Conservation (phyloP, 306 rosid genomes). For the Acmispon strigosus region DNA sequence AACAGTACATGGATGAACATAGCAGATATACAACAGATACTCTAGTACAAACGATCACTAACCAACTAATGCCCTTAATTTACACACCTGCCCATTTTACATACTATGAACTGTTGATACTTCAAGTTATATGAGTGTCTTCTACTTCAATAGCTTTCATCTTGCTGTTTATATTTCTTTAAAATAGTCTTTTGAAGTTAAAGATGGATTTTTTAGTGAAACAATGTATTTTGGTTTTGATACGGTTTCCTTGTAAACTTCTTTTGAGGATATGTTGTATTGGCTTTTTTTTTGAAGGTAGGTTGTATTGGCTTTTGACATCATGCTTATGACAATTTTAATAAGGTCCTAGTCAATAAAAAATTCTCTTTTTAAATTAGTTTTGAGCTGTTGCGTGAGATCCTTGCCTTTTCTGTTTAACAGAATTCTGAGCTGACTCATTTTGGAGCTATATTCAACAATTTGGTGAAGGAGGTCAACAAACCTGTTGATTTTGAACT, state of each 20-base stretch:
- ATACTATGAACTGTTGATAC: not conserved
- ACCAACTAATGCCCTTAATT: too few species aligned
- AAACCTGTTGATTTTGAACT: constrained; percentile 83
- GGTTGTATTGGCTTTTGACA: not conserved
- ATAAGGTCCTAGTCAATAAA: not conserved
- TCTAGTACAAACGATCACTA: too few species aligned
- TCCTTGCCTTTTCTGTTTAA: constrained; percentile 19
- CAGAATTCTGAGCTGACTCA: constrained; percentile 59
- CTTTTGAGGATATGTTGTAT: not conserved
- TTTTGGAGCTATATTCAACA: constrained; percentile 58
- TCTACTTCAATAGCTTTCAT: not conserved
- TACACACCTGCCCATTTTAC: too few species aligned
- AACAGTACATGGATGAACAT: too few species aligned
- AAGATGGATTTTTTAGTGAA: not conserved
- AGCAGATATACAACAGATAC: too few species aligned
- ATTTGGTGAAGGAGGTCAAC: constrained; percentile 59
- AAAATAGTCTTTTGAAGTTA: not conserved
- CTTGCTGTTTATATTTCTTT: constrained; percentile 11
- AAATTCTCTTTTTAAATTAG: not conserved
- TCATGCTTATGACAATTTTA: not conserved
- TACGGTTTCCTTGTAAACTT: not conserved
- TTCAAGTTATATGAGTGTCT: not conserved
- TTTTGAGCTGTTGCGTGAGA: constrained; percentile 12
- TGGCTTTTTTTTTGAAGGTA: too few species aligned
- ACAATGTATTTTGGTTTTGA: constrained; percentile 3